Evolutionary conservation across 2,329 filamentous ascomycete species (phyloP).

Genomic region (Xylariaceae sp.): DNA sequence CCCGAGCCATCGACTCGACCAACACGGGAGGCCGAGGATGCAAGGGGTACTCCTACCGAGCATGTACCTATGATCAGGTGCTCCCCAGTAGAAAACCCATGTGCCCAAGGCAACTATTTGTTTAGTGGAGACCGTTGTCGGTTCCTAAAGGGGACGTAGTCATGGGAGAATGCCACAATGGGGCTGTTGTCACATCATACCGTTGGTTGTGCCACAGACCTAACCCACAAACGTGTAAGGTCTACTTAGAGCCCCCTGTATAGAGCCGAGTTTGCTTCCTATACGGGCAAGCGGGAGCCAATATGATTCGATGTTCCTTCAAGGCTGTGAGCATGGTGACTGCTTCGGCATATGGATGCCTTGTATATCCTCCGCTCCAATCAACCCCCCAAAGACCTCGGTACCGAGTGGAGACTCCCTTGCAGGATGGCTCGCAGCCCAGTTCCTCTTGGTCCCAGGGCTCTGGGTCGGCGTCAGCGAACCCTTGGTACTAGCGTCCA

Average conservation of each 20-base stretch:
- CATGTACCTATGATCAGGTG: conserved; percentile 9
- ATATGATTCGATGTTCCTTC: conserved; percentile 14
- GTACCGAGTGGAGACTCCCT: not conserved
- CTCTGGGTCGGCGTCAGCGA: conserved; percentile 8
- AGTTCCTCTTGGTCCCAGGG: conserved; percentile 2
- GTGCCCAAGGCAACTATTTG: conserved; percentile 1
- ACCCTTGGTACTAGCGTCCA: conserved; percentile 1
- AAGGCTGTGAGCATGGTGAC: conserved; percentile 5
- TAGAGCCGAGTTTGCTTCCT: conserved; percentile 10
- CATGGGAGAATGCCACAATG: conserved; percentile 1
- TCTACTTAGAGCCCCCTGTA: not conserved
- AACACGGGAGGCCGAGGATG: not conserved
- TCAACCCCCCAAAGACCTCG: not conserved
- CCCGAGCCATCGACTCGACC: not conserved
- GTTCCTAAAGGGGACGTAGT: not conserved
- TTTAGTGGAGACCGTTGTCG: not conserved
- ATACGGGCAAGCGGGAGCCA: conserved; percentile 4
- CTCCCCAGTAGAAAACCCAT: not conserved
- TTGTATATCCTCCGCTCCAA: conserved; percentile 6
- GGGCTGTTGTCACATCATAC: conserved; percentile 2
- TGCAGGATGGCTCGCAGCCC: conserved; percentile 5
- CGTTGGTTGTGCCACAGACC: not conserved
- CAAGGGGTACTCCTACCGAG: not conserved
- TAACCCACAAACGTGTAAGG: conserved; percentile 12
- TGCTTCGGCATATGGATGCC: not conserved